Percentiles rank a stretch among this genome's conserved stretches.
Evolutionary conservation across 2,329 filamentous ascomycete genomes (phyloP).

Genomic region (Pseudogymnoascus sp.): DNA sequence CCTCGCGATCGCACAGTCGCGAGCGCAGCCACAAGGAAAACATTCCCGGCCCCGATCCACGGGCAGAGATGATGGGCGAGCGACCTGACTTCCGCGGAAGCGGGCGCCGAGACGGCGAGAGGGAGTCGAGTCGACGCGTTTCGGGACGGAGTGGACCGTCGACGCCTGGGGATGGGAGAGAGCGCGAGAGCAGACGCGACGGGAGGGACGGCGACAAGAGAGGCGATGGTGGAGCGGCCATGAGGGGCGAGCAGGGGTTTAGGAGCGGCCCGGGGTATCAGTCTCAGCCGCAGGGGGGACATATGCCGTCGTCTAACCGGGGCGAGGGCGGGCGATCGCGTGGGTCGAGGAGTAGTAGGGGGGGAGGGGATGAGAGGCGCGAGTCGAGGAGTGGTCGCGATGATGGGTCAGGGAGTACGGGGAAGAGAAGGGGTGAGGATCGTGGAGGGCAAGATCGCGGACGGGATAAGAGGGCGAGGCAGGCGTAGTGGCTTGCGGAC

Average conservation of each 20-base stretch:
- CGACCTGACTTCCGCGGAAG: not conserved
- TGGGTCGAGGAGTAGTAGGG: not conserved
- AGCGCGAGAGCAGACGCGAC: constrained; percentile 16
- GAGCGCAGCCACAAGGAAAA: not conserved
- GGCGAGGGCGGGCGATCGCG: not conserved
- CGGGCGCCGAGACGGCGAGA: constrained; percentile 13
- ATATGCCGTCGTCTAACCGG: constrained; percentile 10
- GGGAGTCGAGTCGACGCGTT: constrained; percentile 19
- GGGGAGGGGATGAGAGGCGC: not conserved
- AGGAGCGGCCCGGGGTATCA: constrained; percentile 29
- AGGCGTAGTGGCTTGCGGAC: not conserved
- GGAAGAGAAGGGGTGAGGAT: not conserved
- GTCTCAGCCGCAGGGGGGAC: constrained; percentile 25
- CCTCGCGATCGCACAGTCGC: constrained; percentile 5
- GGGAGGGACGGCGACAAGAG: constrained; percentile 25
- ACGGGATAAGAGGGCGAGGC: not conserved
- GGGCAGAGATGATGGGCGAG: not conserved
- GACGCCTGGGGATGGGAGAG: constrained; percentile 16
- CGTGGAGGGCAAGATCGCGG: not conserved
- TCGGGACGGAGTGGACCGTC: constrained; percentile 9
- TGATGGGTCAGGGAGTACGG: not conserved
- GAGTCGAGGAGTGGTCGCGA: not conserved
- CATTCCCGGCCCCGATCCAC: not conserved
- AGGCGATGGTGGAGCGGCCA: not conserved
- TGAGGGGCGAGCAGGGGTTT: constrained; percentile 7